Percentiles rank a stretch among this genome's conserved stretches.
phyloP scores from a whole-genome alignment of 768 basidiomycete species.

The Antrodiella citrinella region DNA sequence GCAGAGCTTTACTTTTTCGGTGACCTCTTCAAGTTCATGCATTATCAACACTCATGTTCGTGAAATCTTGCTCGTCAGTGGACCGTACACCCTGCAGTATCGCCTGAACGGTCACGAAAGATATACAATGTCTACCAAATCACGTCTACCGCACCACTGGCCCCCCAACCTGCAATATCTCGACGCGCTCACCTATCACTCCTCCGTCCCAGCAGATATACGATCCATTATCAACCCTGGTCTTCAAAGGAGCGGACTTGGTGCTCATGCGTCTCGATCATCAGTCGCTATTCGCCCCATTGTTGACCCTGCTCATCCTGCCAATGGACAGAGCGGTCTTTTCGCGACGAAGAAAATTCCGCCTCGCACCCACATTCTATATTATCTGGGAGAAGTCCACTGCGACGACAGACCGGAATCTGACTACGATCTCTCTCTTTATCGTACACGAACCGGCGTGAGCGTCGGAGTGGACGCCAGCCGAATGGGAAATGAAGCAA shows the following conservation, averaged over 20 bases:
- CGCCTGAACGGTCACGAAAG: too few relatives aligned
- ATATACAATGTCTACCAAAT: too few relatives aligned
- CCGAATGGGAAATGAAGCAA: constrained; percentile 72
- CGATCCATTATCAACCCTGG: constrained; percentile 27
- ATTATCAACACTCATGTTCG: too few relatives aligned
- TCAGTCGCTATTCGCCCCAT: constrained; percentile 53
- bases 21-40: too few relatives aligned
- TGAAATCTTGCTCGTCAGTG: too few relatives aligned
- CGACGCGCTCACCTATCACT: constrained; percentile 41
- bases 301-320: constrained; percentile 52
- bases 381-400: constrained; percentile 83
- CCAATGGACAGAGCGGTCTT: constrained; percentile 64
- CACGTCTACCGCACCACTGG: constrained; percentile 31
- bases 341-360: constrained; percentile 71
- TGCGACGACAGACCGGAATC: constrained; percentile 62
- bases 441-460: constrained; percentile 44
- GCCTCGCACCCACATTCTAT: constrained; percentile 58
- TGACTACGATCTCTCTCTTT: constrained; percentile 87
- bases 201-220: constrained; percentile 41
- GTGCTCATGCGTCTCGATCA: constrained; percentile 11
- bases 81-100: too few relatives aligned
- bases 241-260: background rate
- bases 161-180: constrained; percentile 52
- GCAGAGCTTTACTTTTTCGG: constrained; percentile 3
- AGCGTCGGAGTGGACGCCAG: constrained; percentile 76